Evolutionary conservation across 2,329 filamentous ascomycete species (phyloP).

Genomic region (Albophoma yamanashiensis): DNA sequence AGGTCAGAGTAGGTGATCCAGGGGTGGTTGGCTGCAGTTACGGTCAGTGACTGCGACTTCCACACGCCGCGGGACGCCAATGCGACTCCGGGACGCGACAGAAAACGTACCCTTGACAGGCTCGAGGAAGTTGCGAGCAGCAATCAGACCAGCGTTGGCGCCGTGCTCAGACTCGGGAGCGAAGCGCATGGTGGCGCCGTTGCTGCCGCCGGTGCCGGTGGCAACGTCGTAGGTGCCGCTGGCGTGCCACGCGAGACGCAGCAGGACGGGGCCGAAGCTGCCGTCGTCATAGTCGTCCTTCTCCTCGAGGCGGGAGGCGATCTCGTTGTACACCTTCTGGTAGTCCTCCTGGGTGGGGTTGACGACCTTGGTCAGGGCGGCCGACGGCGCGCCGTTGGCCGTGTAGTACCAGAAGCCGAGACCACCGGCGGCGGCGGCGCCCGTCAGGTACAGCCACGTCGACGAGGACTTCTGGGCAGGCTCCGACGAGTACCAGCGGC

Average conservation of each 20-base stretch:
- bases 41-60: slow-evolving; percentile 18
- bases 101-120: slow-evolving; percentile 63
- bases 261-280: slow-evolving; percentile 83
- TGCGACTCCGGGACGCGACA: background rate
- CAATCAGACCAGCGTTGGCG: slow-evolving; percentile 82
- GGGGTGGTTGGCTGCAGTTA: slow-evolving; percentile 53
- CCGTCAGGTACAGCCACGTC: slow-evolving; percentile 45
- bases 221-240: slow-evolving; percentile 85
- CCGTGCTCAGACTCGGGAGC: slow-evolving; percentile 80
- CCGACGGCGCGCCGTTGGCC: slow-evolving; percentile 37
- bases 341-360: slow-evolving; percentile 77
- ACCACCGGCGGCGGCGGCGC: slow-evolving; percentile 48
- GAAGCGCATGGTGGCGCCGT: slow-evolving; percentile 96
- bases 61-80: background rate
- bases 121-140: slow-evolving; percentile 85
- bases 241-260: slow-evolving; percentile 89
- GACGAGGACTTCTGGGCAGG: slow-evolving; percentile 40
- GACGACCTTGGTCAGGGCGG: slow-evolving; percentile 48
- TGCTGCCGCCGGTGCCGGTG: slow-evolving; percentile 84
- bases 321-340: slow-evolving; percentile 86
- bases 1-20: slow-evolving; percentile 97
- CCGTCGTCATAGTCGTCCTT: slow-evolving; percentile 95
- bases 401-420: slow-evolving; percentile 58
- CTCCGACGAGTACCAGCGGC: slow-evolving; percentile 71
- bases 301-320: slow-evolving; percentile 72